Conservation (phyloP, 2,329 filamentous ascomycete genomes). For the Aspergillus calidoustus region DNA sequence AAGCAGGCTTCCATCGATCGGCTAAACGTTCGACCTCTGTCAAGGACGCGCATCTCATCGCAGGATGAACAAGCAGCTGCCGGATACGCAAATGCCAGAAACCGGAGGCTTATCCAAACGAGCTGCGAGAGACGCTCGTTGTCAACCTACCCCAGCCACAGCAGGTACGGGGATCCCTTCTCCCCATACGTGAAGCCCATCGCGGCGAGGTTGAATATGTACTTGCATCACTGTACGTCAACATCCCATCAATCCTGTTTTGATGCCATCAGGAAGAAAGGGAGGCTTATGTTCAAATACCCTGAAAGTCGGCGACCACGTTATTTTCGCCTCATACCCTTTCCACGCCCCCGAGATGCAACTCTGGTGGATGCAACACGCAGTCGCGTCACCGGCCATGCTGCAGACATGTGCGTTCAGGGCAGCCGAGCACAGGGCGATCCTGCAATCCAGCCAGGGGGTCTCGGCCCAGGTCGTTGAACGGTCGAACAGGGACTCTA, state of each 20-base stretch:
- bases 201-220: conserved; percentile 18
- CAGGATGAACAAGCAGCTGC: no score
- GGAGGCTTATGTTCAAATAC: no score
- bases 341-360: conserved; percentile 22
- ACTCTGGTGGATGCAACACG: conserved; percentile 24
- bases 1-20: conserved; percentile 13
- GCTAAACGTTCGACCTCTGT: background rate
- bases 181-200: conserved; percentile 9
- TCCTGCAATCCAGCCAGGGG: conserved; percentile 17
- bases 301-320: conserved; percentile 19
- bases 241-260: no score
- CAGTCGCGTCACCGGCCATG: conserved; percentile 23
- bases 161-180: conserved; percentile 13
- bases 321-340: conserved; percentile 23
- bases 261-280: no score
- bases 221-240: conserved; percentile 28
- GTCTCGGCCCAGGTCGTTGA: conserved; percentile 13
- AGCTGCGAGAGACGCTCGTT: background rate
- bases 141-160: conserved; percentile 11
- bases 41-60: no score
- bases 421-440: conserved; percentile 24
- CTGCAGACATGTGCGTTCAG: conserved; percentile 25
- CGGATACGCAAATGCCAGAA: background rate
- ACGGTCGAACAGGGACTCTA: conserved; percentile 22
- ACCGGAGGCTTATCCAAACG: background rate